Base-by-base conservation (phyloP, 495 filamentous ascomycete species). In the Aspergillus biplanus region DNA sequence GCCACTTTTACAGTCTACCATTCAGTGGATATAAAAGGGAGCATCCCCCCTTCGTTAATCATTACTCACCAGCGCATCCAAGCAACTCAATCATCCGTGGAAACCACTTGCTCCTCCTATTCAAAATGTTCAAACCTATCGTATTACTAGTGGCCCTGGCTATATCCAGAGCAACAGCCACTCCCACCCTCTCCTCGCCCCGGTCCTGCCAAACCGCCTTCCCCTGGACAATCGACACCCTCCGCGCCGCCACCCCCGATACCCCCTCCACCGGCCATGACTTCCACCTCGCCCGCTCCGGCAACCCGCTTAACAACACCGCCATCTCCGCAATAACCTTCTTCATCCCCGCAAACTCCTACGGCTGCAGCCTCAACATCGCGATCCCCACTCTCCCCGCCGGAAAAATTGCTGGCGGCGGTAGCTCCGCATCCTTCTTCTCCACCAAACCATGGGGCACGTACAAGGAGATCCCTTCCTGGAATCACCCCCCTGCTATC, bases 361-460 rank as follows among this genome's bases (percentile, higher is more conserved):
- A 62, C 16, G 66, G 69, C 32, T 71, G 69, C 59, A 64, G 42
- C 33, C 61, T 68, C 3, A 32, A 59, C n/a, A 50, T 68, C 47
- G 50, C 59, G 1, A 59, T 68, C 34, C 69, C 69, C 0, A 15
- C 39, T 3, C 65, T 68, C 1, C 31, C 46, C 9, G 31, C 16
- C 1, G 61, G 66, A 33, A 31, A 59, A 33, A 64, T 71, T 13
- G 69, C 69, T 12, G 35, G 8, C 5, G 69, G 69, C 9, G 57
- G 32, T 27, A 61, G 15, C 21, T 60, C 66, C 33, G 69, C 63
- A 1, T 58, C 66, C 5, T 47, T 71, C 57, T 67, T 56, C 63
- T 56, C 54, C 11, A 65, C 66, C 34, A 34, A 49, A 9, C 63
- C 66, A 12, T 66, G 60, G 60, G 33, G 27, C 18, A 33, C 16